Evolutionary conservation across 805 yeast genomes (phyloP), one percentile per base, ranked within the genome.

Genomic region (Myxozyma vanderwaltii): DNA sequence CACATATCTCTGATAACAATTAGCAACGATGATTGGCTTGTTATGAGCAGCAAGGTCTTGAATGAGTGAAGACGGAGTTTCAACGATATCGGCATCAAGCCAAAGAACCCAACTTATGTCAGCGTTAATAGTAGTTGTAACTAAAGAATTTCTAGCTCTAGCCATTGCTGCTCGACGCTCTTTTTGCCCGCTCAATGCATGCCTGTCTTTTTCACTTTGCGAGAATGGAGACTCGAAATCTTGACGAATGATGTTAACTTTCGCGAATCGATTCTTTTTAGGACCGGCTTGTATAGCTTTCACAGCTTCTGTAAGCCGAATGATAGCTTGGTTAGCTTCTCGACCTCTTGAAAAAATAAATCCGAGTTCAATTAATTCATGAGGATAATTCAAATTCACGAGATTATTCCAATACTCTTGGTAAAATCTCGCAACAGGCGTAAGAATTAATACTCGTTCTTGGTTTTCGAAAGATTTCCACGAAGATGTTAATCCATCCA

Each of bases 31-130:
- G 10, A 94, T 88, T 2, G 96, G 90, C 72, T 87, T 89, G 73
- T 92, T 83, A 74, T 91, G 97, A 10, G 79, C 70, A 17, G 92
- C 85, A 81, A 94, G 75, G 71, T 92, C 98, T 76, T 94, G 96
- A 63, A 94, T 82, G 68, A 94, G 76, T 17, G 88, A 83, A 13
- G 81, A 75, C 17, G 97, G 96, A 4, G 96, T 83, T 74, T 94
- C 99, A 35, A 91, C 81, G 45, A 94, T 86, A 74, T 94, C 99
- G 1, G 96, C 86, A 74, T 94, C 99, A 66, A 94, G 77, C 99
- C 99, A 94, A 52, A 94, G 77, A 19, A 92, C 88, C 99, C 99
- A 94, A 23, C 95, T 84, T 1, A 96, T 91, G 67, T 87, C 82
- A 21, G 97, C 96, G 2, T 91, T 88, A 48, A 94, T 77, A 1